These are phyloP conservation scores for Porpolomopsis calyptriformis DNA, from an alignment of 768 basidiomycete genomes.

Conservation along the genomic window DNA sequence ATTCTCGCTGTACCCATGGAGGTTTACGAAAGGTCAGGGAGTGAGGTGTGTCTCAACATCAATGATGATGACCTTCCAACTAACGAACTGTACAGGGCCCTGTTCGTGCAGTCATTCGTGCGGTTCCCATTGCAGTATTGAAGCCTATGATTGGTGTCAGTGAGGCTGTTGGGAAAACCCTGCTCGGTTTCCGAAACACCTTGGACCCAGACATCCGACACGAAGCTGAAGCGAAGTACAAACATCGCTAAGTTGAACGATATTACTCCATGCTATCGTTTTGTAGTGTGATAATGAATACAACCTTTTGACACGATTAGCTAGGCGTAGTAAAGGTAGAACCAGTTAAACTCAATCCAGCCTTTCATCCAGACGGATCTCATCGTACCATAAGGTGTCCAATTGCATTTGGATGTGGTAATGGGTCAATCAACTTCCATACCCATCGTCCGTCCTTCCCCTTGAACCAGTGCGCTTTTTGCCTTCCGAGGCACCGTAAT, in stretches of 20 bases:
- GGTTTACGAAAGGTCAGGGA: conserved; percentile 89
- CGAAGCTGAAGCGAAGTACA: conserved; percentile 92
- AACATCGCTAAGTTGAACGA: conserved; percentile 68
- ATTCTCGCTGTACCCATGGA: conserved; percentile 99
- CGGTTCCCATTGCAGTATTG: conserved; percentile 93
- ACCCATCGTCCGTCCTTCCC: conserved; percentile 80
- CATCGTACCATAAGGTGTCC: too few species aligned
- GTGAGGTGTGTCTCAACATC: conserved; percentile 49
- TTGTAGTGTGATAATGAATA: too few species aligned
- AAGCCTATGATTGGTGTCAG: conserved; percentile 98
- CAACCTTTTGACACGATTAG: too few species aligned
- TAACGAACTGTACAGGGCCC: conserved; percentile 51
- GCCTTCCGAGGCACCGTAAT: conserved; percentile 60
- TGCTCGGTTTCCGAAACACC: conserved; percentile 87
- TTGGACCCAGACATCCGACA: conserved; percentile 75
- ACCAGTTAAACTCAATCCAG: too few species aligned
- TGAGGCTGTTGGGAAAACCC: conserved; percentile 91
- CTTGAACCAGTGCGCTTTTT: conserved; percentile 65
- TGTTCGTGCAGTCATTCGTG: conserved; percentile 87
- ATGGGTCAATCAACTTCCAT: conserved; percentile 85
- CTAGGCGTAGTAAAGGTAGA: too few species aligned
- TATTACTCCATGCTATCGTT: too few species aligned
- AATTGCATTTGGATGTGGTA: too few species aligned
- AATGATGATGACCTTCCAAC: neutral
- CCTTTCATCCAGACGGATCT: too few species aligned